Evolutionary conservation across 306 rosid species (phyloP).

Genomic region (Cucumis hystrix): DNA sequence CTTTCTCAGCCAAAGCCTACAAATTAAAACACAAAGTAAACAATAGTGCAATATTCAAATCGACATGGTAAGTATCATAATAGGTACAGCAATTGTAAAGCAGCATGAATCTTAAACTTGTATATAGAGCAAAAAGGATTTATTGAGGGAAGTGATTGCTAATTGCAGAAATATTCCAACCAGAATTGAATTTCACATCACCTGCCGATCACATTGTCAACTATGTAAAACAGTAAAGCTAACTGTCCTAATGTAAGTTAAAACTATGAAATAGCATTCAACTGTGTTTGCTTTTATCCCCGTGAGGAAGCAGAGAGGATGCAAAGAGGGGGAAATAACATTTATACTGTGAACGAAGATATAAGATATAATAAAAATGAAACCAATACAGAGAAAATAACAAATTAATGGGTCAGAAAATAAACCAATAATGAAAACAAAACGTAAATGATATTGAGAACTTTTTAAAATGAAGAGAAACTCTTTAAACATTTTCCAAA

Average conservation of each 20-base stretch:
- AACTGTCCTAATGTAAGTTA: not conserved
- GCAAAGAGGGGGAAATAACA: not conserved
- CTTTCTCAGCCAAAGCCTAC: constrained; percentile 86
- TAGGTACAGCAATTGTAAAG: not conserved
- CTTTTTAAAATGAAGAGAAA: not conserved
- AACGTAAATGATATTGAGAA: not conserved
- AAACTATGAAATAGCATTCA: not conserved
- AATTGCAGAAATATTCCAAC: not conserved
- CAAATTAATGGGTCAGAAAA: not conserved
- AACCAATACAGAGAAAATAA: not conserved
- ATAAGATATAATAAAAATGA: not conserved
- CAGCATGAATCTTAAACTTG: not conserved
- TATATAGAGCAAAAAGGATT: not conserved
- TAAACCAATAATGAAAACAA: not conserved
- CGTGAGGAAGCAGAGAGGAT: not conserved
- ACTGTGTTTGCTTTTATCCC: not conserved
- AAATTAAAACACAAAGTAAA: constrained; percentile 7
- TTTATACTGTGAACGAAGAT: not conserved
- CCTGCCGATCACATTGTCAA: not conserved
- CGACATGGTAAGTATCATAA: not conserved
- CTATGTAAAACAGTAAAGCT: not conserved
- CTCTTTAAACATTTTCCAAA: not conserved
- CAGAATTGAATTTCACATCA: not conserved
- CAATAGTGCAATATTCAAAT: not conserved
- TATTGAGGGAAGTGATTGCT: not conserved